Conservation (phyloP, 2,329 filamentous ascomycete genomes). For the Clonostachys chloroleuca region DNA sequence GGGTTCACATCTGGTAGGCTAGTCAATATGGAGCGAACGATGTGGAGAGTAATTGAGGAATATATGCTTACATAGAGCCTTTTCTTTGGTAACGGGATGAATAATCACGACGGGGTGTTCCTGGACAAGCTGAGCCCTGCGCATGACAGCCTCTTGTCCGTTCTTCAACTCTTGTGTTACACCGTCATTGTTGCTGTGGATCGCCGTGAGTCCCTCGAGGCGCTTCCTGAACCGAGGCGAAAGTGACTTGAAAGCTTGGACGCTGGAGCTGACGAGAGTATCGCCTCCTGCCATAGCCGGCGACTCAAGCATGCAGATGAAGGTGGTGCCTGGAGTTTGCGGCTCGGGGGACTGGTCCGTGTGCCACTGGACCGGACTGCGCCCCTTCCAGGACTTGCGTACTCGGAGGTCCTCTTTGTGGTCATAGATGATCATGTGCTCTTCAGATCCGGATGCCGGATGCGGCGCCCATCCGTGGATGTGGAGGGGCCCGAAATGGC, state of each 20-base stretch:
- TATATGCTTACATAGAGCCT: slow-evolving; percentile 58
- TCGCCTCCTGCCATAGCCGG: slow-evolving; percentile 53
- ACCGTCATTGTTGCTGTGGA: slow-evolving; percentile 77
- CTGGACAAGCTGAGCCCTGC: slow-evolving; percentile 27
- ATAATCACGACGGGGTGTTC: slow-evolving; percentile 72
- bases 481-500: slow-evolving; percentile 71
- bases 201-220: slow-evolving; percentile 69
- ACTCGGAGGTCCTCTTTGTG: background rate
- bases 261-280: slow-evolving; percentile 72
- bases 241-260: slow-evolving; percentile 70
- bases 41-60: slow-evolving; percentile 45
- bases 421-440: slow-evolving; percentile 11
- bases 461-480: slow-evolving; percentile 60
- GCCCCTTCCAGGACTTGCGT: slow-evolving; percentile 32
- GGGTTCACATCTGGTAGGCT: background rate
- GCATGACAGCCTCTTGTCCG: background rate
- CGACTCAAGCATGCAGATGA: slow-evolving; percentile 27
- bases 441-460: slow-evolving; percentile 8
- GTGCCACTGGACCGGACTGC: slow-evolving; percentile 30
- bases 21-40: slow-evolving; percentile 41
- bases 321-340: slow-evolving; percentile 33
- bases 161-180: slow-evolving; percentile 1
- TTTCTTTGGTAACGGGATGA: slow-evolving; percentile 73
- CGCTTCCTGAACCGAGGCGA: slow-evolving; percentile 71
- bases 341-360: slow-evolving; percentile 36